Evolutionary conservation across 2,329 filamentous ascomycete genomes (phyloP).

Genomic region (Hypocreales sp.): DNA sequence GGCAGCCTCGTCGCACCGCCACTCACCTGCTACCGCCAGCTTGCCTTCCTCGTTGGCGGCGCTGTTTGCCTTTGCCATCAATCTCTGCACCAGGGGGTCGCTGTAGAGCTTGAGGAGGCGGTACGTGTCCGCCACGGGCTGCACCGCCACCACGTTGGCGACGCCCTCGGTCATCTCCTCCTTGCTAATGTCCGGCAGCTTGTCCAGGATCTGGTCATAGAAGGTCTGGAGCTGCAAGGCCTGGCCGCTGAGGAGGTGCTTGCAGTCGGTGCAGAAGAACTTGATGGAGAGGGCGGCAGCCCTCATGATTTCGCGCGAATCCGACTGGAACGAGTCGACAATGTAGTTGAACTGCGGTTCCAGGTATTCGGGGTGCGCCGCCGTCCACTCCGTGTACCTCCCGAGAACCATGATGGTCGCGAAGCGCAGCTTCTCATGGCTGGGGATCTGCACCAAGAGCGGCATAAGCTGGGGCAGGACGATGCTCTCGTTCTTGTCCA

Average conservation of each 20-base stretch:
- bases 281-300: slow-evolving; percentile 90
- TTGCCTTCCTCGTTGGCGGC: slow-evolving; percentile 74
- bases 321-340: slow-evolving; percentile 77
- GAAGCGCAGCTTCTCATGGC: slow-evolving; percentile 95
- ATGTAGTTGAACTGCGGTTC: slow-evolving; percentile 93
- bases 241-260: slow-evolving; percentile 67
- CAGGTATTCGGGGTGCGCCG: slow-evolving; percentile 81
- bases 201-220: slow-evolving; percentile 79
- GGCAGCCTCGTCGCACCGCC: background rate
- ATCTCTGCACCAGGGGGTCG: slow-evolving; percentile 70
- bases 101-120: slow-evolving; percentile 81
- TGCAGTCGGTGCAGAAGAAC: slow-evolving; percentile 94
- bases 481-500: slow-evolving; percentile 72
- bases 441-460: slow-evolving; percentile 82
- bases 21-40: slow-evolving; percentile 65
- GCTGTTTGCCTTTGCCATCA: slow-evolving; percentile 77
- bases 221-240: slow-evolving; percentile 80
- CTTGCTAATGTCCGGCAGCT: slow-evolving; percentile 71
- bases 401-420: slow-evolving; percentile 96
- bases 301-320: slow-evolving; percentile 78
- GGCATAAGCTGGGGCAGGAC: slow-evolving; percentile 88
- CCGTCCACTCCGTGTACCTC: slow-evolving; percentile 95
- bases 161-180: slow-evolving; percentile 96
- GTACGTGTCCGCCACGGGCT: slow-evolving; percentile 68
- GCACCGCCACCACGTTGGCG: slow-evolving; percentile 76